Evolutionary conservation across 202 grass and related monocot species (phyloP).

Genomic region (Carex sylvatica): DNA sequence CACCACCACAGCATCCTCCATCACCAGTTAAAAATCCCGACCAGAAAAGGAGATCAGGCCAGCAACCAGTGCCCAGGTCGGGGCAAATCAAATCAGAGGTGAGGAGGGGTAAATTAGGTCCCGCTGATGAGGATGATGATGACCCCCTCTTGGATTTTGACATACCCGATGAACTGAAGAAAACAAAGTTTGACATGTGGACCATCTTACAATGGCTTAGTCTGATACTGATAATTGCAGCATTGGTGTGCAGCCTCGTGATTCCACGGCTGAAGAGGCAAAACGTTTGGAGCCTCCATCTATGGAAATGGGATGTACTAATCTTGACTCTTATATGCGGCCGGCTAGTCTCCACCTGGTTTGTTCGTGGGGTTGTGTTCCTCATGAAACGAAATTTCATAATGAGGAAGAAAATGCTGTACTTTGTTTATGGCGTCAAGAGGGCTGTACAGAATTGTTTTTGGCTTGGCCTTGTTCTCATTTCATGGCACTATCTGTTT

Average conservation of each 20-base stretch:
- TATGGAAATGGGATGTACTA: conserved; percentile 86
- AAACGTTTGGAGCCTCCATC: conserved; percentile 41
- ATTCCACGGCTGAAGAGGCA: conserved; percentile 30
- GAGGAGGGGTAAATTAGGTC: conserved; percentile 43
- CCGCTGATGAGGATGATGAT: conserved; percentile 55
- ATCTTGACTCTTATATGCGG: conserved; percentile 81
- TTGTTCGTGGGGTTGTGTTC: conserved; percentile 62
- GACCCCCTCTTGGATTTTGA: conserved; percentile 70
- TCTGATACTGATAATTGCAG: conserved; percentile 60
- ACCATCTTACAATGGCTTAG: conserved; percentile 65
- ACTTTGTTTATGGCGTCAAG: conserved; percentile 85
- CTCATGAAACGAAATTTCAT: conserved; percentile 69
- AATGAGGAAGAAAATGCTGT: conserved; percentile 77
- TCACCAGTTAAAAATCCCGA: background rate
- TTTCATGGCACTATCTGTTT: conserved; percentile 78
- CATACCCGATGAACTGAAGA: conserved; percentile 62
- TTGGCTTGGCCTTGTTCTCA: conserved; percentile 75
- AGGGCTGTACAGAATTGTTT: conserved; percentile 69
- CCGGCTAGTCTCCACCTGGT: conserved; percentile 73
- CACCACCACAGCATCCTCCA: conserved; percentile 30
- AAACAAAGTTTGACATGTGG: conserved; percentile 41
- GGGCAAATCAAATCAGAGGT: conserved; percentile 31
- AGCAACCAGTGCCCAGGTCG: conserved; percentile 26
- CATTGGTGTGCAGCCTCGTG: conserved; percentile 54
- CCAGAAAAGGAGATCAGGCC: background rate